Percentiles rank a stretch among this genome's conserved stretches.
Evolutionary conservation across 495 filamentous ascomycete genomes (phyloP).

Genomic region (Jackrogersella multiformis): DNA sequence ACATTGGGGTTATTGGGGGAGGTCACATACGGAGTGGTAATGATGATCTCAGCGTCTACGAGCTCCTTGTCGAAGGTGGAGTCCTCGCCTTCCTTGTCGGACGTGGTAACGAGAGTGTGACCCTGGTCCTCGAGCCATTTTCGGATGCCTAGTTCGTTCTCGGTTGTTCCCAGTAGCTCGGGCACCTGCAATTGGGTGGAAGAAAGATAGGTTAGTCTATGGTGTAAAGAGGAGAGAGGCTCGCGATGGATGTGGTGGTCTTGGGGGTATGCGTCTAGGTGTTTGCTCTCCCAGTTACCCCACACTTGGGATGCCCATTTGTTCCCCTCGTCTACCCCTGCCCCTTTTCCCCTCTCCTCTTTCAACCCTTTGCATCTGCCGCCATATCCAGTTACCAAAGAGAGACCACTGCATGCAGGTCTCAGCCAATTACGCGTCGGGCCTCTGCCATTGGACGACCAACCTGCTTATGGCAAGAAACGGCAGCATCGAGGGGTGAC

Average conservation of each 20-base stretch:
- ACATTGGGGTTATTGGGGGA: neutral
- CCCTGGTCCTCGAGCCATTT: slow-evolving; percentile 97
- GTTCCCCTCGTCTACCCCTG: slow-evolving; percentile 1
- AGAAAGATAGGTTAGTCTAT: slow-evolving; percentile 36
- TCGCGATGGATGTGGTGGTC: slow-evolving; percentile 9
- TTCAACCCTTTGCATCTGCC: slow-evolving; percentile 37
- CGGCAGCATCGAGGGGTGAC: slow-evolving; percentile 29
- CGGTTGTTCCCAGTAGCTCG: slow-evolving; percentile 88
- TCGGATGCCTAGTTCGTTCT: slow-evolving; percentile 96
- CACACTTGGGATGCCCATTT: slow-evolving; percentile 9
- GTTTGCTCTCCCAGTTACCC: slow-evolving; percentile 23
- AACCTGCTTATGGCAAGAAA: slow-evolving; percentile 30
- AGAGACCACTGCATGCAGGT: slow-evolving; percentile 34
- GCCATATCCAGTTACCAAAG: slow-evolving; percentile 33
- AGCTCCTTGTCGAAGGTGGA: slow-evolving; percentile 95
- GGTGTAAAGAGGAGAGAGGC: slow-evolving; percentile 24
- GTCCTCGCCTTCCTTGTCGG: slow-evolving; percentile 94
- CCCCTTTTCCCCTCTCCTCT: slow-evolving; percentile 13
- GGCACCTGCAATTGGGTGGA: slow-evolving; percentile 67
- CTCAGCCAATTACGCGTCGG: slow-evolving; percentile 38
- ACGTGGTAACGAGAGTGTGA: slow-evolving; percentile 95
- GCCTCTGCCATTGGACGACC: slow-evolving; percentile 19
- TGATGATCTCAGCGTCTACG: slow-evolving; percentile 97
- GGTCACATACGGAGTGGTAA: slow-evolving; percentile 89
- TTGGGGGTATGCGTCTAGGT: neutral